These are phyloP conservation scores for Aspergillus baeticus DNA, from an alignment of 495 filamentous ascomycete genomes.

Conservation along the genomic window DNA sequence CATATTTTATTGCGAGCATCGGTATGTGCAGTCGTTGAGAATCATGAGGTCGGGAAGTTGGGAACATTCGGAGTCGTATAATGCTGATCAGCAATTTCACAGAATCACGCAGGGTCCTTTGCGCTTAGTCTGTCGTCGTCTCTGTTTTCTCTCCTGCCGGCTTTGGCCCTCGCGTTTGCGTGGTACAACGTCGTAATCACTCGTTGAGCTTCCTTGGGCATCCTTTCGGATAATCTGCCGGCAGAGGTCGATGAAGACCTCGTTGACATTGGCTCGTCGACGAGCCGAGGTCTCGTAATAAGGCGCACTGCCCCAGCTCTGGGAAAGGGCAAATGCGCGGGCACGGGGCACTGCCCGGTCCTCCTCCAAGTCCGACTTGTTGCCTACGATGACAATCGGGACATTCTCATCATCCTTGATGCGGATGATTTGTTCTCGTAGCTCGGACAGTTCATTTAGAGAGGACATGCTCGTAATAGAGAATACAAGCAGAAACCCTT, in stretches of 20 bases:
- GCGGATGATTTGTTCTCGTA: conserved; percentile 93
- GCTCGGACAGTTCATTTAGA: conserved; percentile 78
- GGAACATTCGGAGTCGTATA: conserved; percentile 1
- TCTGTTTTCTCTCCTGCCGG: conserved; percentile 33
- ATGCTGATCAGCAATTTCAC: conserved; percentile 18
- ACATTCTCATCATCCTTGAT: conserved; percentile 94
- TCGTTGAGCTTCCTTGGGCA: conserved; percentile 46
- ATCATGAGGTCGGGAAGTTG: conserved; percentile 8
- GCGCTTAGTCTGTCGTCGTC: conserved; percentile 27
- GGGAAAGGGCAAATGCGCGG: conserved; percentile 81
- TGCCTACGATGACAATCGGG: conserved; percentile 94
- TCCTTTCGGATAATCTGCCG: conserved; percentile 85
- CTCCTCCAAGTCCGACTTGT: conserved; percentile 95
- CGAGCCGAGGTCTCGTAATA: conserved; percentile 95
- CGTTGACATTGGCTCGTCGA: conserved; percentile 85
- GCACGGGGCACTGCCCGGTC: conserved; percentile 80
- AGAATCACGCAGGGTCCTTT: conserved; percentile 45
- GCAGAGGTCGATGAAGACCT: conserved; percentile 91
- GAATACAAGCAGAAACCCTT: conserved; percentile 97
- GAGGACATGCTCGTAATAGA: conserved; percentile 89
- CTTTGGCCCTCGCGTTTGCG: conserved; percentile 39
- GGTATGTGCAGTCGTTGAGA: conserved; percentile 12
- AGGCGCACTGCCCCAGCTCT: conserved; percentile 85
- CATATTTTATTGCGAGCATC: conserved; percentile 8
- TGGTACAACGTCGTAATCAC: conserved; percentile 24